Evolutionary conservation across 371 early-diverging fungal species (phyloP), one percentile per base, ranked within the genome.

Genomic region (Gilbertella persicaria): DNA sequence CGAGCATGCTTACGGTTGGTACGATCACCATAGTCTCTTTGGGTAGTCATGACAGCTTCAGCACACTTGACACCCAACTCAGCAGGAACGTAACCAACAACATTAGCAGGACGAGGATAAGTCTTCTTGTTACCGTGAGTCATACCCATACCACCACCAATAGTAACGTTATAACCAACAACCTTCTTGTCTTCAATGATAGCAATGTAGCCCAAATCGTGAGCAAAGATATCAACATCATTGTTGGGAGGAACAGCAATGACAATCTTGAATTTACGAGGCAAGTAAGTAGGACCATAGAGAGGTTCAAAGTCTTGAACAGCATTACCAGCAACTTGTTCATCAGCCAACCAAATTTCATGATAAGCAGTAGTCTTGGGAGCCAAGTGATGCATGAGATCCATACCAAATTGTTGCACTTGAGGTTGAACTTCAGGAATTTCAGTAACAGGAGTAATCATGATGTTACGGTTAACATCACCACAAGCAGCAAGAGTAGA

Each of bases 131-230:
- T 95, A 62, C 92, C 91, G 78, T 96, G 96, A 25, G 96, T 95
- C 89, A 89, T 88, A 64, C 96, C 96, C 96, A 96, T 95, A 56
- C 96, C 96, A 67, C 96, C 96, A 66, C 96, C 96, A 45, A 96
- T 90, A 33, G 91, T 87, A 28, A 95, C 90, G 67, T 94, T 96
- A 83, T 89, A 96, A 46, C 96, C 96, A 37, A 89, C 71, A 39
- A 96, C 80, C 50, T 71, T 62, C 64, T 85, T 80, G 45, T 53
- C 43, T 61, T 87, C 81, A 30, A 91, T 79, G 63, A 96, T 90
- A 50, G 94, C 94, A 62, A 95, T 91, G 69, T 73, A 93, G 45
- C 96, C 96, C 50, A 96, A 82, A 73, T 94, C 94, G 72, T 96
- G 92, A 38, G 96, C 95, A 68, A 89, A 90, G 38, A 96, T 90